These are phyloP conservation scores for Exophiala mesophila DNA, from an alignment of 2,329 filamentous ascomycete genomes.

Conservation along the genomic window DNA sequence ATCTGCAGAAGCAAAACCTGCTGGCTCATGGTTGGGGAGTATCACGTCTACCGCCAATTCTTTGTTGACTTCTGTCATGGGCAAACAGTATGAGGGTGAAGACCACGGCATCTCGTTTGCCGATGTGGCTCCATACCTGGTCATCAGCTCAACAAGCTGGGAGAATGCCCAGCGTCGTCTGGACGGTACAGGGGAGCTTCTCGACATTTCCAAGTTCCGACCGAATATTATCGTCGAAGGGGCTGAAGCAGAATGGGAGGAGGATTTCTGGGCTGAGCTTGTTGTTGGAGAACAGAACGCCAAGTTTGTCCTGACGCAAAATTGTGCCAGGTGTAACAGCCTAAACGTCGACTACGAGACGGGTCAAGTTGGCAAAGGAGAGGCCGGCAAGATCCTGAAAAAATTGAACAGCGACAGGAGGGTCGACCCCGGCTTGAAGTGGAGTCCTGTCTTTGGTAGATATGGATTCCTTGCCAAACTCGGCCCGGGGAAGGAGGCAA, in stretches of 20 bases:
- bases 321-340: constrained; percentile 64
- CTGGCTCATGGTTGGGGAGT: constrained; percentile 19
- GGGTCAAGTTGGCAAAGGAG: constrained; percentile 54
- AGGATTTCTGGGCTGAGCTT: constrained; percentile 68
- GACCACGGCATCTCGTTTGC: constrained; percentile 61
- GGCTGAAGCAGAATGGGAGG: constrained; percentile 54
- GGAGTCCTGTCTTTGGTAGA: constrained; percentile 66
- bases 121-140: constrained; percentile 69
- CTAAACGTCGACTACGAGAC: constrained; percentile 68
- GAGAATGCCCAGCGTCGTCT: constrained; percentile 47
- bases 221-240: constrained; percentile 67
- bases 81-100: constrained; percentile 27
- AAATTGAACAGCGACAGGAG: constrained; percentile 65
- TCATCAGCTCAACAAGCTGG: constrained; percentile 68
- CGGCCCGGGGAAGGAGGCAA: constrained; percentile 29
- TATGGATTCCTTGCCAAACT: constrained; percentile 57
- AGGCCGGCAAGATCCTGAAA: constrained; percentile 60
- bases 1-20: constrained; percentile 1
- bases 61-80: constrained; percentile 9
- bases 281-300: constrained; percentile 33
- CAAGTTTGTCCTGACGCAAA: constrained; percentile 58
- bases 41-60: constrained; percentile 15
- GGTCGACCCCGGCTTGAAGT: constrained; percentile 64
- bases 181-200: constrained; percentile 38
- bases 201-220: constrained; percentile 66